These are phyloP conservation scores for Colletotrichum shisoi DNA, from an alignment of 2,329 filamentous ascomycete genomes.

Conservation along the genomic window DNA sequence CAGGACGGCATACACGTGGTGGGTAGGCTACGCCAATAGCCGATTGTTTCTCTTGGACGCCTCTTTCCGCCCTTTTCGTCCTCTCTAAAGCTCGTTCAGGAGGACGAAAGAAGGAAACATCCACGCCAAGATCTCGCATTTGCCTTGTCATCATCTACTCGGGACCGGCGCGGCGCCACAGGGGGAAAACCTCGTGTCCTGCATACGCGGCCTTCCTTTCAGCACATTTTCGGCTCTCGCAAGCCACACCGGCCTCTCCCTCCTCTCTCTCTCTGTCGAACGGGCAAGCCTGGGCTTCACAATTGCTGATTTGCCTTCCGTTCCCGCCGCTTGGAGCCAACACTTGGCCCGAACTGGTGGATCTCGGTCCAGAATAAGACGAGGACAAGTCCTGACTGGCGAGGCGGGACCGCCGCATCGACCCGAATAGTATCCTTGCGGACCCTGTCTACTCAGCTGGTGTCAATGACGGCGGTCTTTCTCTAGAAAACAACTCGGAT, in stretches of 20 bases:
- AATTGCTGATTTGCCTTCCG: not conserved
- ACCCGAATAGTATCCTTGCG: conserved; percentile 20
- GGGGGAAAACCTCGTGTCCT: conserved; percentile 4
- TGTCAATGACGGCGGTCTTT: not conserved
- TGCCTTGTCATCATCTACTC: conserved; percentile 18
- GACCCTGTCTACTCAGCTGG: conserved; percentile 9
- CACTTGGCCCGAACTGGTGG: conserved; percentile 6
- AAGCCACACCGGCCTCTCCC: conserved; percentile 17
- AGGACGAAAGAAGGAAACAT: conserved; percentile 20
- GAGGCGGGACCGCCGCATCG: conserved; percentile 4
- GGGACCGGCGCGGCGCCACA: conserved; percentile 31
- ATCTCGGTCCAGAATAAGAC: not conserved
- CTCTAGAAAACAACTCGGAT: not conserved
- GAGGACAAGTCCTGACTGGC: not conserved
- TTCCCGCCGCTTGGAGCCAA: conserved; percentile 14
- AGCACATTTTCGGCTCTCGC: conserved; percentile 15
- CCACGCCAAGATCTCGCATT: conserved; percentile 9
- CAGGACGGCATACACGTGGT: conserved; percentile 29
- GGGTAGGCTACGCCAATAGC: conserved; percentile 19
- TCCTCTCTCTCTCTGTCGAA: not conserved
- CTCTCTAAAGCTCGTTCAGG: conserved; percentile 17
- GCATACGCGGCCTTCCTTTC: conserved; percentile 12
- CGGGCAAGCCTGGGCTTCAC: not conserved
- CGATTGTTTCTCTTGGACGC: conserved; percentile 11
- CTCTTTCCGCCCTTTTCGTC: conserved; percentile 18